Base-by-base conservation (phyloP, 495 filamentous ascomycete genomes). In the Recurvomyces mirabilis region DNA sequence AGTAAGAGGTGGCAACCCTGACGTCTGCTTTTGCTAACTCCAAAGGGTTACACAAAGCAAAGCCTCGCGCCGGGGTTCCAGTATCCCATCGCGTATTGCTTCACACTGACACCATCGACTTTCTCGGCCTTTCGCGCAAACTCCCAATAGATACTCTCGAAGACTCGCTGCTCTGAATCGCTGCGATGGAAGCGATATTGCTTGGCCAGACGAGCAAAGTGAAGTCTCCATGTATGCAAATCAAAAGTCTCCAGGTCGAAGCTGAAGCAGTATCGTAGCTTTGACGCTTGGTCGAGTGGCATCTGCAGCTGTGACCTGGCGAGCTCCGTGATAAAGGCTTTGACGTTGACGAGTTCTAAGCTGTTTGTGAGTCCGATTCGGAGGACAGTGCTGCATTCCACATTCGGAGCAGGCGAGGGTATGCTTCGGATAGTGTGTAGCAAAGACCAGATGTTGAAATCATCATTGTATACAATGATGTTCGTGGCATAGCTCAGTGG, bases 111-210 rank as follows among this genome's bases (percentile, higher is more conserved):
- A 4, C 41, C 41, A 43, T 43, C 41, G 34, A 43, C 20, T 19
- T 33, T 43, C 41, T 43, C 29, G 26, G 41, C 41, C 14, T 5
- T n/a, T 29, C 34, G 14, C 13, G 26, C 29, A 18, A 43, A 43
- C 7, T 25, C 25, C 41, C 41, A 43, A 33, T 43, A 43, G 17
- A 43, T 20, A 25, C 34, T 43, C 41, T 43, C 41, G 9, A 15
- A 43, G 4, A 21, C 29, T 13, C 41, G 11, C 41, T 43, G 41
- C 28, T 43, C 41, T 25, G 26, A 17, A 3, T 43, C 41, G n/a
- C 18, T 7, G 18, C 23, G 29, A 22, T 43, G 41, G 22, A 43
- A 43, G 18, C 41, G 41, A 26, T 43, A 43, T 28, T 20, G 12
- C 29, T 43, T 43, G 26, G 25, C 12, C 28, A 43, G 29, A n/a